These are phyloP conservation scores for Lablab purpureus DNA, from an alignment of 306 rosid species.

Conservation along the genomic window DNA sequence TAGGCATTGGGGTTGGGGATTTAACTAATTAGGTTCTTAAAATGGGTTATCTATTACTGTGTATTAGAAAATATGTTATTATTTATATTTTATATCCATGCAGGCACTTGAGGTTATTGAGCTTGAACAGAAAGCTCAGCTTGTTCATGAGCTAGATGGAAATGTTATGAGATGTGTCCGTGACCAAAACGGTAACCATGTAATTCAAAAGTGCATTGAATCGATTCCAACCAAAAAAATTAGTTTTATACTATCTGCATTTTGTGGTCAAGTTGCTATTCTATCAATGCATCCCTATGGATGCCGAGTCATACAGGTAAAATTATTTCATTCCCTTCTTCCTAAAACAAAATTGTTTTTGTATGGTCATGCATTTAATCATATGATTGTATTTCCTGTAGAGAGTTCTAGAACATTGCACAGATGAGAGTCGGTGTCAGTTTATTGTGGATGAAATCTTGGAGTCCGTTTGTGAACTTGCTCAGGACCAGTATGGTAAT, in stretches of 20 bases:
- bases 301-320: slow-evolving; percentile 66
- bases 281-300: slow-evolving; percentile 65
- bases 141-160: slow-evolving; percentile 61
- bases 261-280: slow-evolving; percentile 52
- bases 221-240: slow-evolving; percentile 55
- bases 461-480: slow-evolving; percentile 59
- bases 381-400: slow-evolving; percentile 37
- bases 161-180: slow-evolving; percentile 62
- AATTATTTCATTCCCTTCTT: not conserved
- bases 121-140: slow-evolving; percentile 59
- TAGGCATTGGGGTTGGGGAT: slow-evolving; percentile 12
- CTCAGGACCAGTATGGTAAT: slow-evolving; percentile 63
- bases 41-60: slow-evolving; percentile 13
- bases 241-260: slow-evolving; percentile 58
- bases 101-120: slow-evolving; percentile 67
- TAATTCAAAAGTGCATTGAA: slow-evolving; percentile 65
- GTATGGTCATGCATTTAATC: slow-evolving; percentile 6
- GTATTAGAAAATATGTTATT: not conserved
- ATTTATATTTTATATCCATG: slow-evolving; percentile 34
- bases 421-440: slow-evolving; percentile 56
- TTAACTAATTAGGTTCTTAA: slow-evolving; percentile 22
- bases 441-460: slow-evolving; percentile 64
- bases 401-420: slow-evolving; percentile 66
- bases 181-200: slow-evolving; percentile 65
- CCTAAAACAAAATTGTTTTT: not conserved